Evolutionary conservation across 2,329 filamentous ascomycete species (phyloP), one percentile per base, ranked within the genome.

Genomic region (Aspergillus intermedius): DNA sequence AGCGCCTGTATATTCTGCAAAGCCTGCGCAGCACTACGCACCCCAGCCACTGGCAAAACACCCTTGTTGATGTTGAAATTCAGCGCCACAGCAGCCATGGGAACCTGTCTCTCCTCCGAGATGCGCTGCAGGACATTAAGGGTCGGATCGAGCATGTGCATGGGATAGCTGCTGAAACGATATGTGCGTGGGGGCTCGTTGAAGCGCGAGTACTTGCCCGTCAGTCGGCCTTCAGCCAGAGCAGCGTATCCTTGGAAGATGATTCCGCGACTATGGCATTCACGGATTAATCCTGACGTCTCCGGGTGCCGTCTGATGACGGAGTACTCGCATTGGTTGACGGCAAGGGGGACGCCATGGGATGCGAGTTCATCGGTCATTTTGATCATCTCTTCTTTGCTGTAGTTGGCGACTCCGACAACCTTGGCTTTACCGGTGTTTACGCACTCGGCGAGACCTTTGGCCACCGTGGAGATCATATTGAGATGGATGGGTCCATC

Each of bases 61-160:
- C 72, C 72, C 57, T 75, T 76, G 44, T 66, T 67, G 25, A 75
- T 64, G 8, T 67, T 68, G 53, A 69, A 75, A 51, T 76, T 76
- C 28, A 76, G 52, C 32, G 71, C 70, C 3, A 75, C 68, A 1
- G 71, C 70, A 22, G 67, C 62, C 13, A 66, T 53, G 15, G 54
- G 54, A 12, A 70, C 65, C 4, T 60, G 62, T 8, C 59, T 61
- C 47, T 64, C 62, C 7, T 66, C 62, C 0, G 66, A 68, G 46
- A 73, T 70, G 21, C 53, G 52, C 32, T 64, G 62, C 44, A 73
- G 53, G 5, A 66, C 61, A 5, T 63, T 58, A 9, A 74, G 49
- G 0, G 68, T 59, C 4, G 68, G 68, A 48, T 72, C 66, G 13
- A 75, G 52, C 46, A 73, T 59, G 53, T 69, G 65, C 66, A 75